Evolutionary conservation across 2,329 filamentous ascomycete genomes (phyloP).

Genomic region (Hypoxylon sp.): DNA sequence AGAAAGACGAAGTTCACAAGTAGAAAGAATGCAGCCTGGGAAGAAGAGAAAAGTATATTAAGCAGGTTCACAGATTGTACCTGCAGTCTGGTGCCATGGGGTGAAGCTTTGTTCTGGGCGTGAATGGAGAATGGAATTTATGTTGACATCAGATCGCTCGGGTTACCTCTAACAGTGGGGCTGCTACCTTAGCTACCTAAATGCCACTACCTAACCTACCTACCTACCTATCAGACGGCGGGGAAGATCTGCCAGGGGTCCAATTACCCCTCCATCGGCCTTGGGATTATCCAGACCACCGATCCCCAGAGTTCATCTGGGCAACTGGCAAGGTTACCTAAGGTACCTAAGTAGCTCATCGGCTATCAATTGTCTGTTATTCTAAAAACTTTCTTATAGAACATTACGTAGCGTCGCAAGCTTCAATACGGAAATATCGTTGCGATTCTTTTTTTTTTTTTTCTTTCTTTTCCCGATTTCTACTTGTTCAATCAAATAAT

Average conservation of each 20-base stretch:
- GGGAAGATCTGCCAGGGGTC: background rate
- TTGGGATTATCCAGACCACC: conserved; percentile 12
- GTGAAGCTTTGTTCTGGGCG: background rate
- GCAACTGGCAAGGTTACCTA: too few relatives aligned
- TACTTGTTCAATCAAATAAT: background rate
- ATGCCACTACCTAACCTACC: background rate
- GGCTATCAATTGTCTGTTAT: background rate
- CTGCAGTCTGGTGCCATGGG: background rate
- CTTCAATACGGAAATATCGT: background rate
- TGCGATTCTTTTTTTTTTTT: background rate
- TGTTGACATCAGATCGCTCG: conserved; percentile 1
- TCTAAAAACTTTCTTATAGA: too few relatives aligned
- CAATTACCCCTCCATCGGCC: conserved; percentile 17
- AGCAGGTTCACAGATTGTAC: background rate
- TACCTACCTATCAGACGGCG: too few relatives aligned
- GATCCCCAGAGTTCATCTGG: too few relatives aligned
- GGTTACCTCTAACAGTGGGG: background rate
- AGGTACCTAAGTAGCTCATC: too few relatives aligned
- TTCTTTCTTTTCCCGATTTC: background rate
- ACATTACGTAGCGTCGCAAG: background rate
- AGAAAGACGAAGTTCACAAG: background rate
- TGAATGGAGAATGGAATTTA: background rate
- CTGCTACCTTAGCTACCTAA: too few relatives aligned
- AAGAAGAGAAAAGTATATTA: background rate
- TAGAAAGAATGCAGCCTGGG: background rate